phyloP scores from a whole-genome alignment of 192 early-diverging fungal species.

The Backusella tarrabulga region DNA sequence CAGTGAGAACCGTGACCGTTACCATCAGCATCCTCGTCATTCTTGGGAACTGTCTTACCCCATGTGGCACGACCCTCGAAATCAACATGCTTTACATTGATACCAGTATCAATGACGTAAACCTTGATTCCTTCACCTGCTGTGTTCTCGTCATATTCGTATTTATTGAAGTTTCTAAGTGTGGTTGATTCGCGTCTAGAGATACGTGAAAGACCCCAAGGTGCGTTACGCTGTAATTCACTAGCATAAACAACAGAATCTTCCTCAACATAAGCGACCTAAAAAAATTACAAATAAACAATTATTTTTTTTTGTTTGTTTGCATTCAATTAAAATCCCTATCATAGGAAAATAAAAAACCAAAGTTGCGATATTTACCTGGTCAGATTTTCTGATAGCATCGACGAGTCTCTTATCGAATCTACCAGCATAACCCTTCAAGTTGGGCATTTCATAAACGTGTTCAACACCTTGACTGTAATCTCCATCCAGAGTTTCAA shows the following conservation, averaged over 20 bases:
- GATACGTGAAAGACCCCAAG: conserved; percentile 87
- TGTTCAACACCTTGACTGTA: conserved; percentile 58
- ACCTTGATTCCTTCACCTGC: conserved; percentile 82
- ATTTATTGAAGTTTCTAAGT: conserved; percentile 64
- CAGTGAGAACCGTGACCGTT: conserved; percentile 89
- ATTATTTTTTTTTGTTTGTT: background rate
- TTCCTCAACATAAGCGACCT: conserved; percentile 80
- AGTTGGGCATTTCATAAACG: conserved; percentile 56
- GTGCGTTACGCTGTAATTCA: conserved; percentile 68
- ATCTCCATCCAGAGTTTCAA: background rate
- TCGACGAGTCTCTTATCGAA: conserved; percentile 60
- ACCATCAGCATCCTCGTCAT: conserved; percentile 60
- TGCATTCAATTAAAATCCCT: background rate
- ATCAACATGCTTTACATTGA: conserved; percentile 79
- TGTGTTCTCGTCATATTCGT: conserved; percentile 65
- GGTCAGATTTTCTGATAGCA: conserved; percentile 59
- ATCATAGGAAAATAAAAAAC: background rate
- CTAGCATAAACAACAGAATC: conserved; percentile 76
- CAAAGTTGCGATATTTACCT: conserved; percentile 36
- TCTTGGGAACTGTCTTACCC: conserved; percentile 73
- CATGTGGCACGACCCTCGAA: conserved; percentile 89
- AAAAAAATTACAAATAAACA: conserved; percentile 11
- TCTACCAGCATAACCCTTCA: conserved; percentile 72
- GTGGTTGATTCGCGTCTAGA: conserved; percentile 69
- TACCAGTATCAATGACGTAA: conserved; percentile 96